Conservation (phyloP, 164 flowering plant genomes). For the Berberis thunbergii region DNA sequence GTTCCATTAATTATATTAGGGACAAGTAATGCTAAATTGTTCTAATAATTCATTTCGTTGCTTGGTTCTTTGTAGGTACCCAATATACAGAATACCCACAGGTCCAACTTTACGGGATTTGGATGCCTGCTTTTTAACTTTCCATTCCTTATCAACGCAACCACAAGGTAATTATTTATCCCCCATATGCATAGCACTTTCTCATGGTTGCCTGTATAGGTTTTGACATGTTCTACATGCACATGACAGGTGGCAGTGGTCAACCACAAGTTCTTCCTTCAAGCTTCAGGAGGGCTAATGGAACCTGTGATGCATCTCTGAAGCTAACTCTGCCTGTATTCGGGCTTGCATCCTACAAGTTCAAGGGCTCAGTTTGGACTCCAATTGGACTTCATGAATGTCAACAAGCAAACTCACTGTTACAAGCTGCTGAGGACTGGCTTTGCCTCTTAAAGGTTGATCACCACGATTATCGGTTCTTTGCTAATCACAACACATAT, state of each 20-base stretch:
- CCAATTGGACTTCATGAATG: conserved; percentile 32
- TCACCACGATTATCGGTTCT: conserved; percentile 59
- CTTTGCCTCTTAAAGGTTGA: conserved; percentile 37
- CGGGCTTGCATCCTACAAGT: conserved; percentile 77
- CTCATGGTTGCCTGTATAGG: too few relatives aligned
- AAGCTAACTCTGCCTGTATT: conserved; percentile 50
- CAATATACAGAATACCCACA: conserved; percentile 77
- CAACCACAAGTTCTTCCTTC: conserved; percentile 17
- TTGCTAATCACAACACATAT: conserved; percentile 24
- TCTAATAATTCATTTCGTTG: not conserved
- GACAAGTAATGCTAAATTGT: not conserved
- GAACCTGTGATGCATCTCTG: conserved; percentile 16
- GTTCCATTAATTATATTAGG: not conserved
- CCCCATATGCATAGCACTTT: conserved; percentile 2
- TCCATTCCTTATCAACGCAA: conserved; percentile 53
- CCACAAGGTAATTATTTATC: conserved; percentile 27
- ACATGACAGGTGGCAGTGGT: conserved; percentile 13
- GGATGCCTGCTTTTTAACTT: conserved; percentile 68
- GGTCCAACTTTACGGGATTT: conserved; percentile 59
- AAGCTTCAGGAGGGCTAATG: conserved; percentile 15
- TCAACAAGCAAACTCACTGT: conserved; percentile 33
- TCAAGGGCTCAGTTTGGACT: conserved; percentile 44
- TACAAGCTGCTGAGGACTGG: conserved; percentile 57
- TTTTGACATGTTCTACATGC: conserved; percentile 3
- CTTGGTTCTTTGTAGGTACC: conserved; percentile 46